phyloP scores from a whole-genome alignment of 2,329 filamentous ascomycete species.

The Xylaria sp. region DNA sequence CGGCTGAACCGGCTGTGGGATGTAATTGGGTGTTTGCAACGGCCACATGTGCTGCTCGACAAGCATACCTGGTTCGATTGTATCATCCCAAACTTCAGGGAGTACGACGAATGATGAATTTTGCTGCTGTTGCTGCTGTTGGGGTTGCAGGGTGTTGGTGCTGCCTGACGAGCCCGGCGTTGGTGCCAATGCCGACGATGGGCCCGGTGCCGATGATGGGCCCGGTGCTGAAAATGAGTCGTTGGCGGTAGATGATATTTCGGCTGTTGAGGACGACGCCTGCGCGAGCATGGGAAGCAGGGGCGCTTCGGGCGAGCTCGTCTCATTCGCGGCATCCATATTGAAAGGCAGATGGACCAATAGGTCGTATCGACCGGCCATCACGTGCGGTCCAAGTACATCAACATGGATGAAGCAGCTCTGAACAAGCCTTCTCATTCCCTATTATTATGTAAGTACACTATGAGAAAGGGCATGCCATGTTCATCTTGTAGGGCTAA shows the following conservation, averaged over 20 bases:
- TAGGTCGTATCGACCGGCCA: constrained; percentile 60
- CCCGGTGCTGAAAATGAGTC: constrained; percentile 2
- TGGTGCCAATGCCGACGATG: constrained; percentile 14
- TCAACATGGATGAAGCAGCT: constrained; percentile 62
- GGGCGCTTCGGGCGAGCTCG: not conserved
- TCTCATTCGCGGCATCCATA: constrained; percentile 41
- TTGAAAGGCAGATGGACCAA: constrained; percentile 46
- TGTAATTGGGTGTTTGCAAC: constrained; percentile 39
- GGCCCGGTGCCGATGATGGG: constrained; percentile 7
- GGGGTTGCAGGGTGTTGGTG: constrained; percentile 1
- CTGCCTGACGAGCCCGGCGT: constrained; percentile 3
- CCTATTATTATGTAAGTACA: constrained; percentile 44
- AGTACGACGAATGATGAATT: constrained; percentile 52
- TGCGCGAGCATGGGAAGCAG: not conserved
- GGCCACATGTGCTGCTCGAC: constrained; percentile 66
- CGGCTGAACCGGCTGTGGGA: constrained; percentile 16
- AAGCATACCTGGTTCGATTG: constrained; percentile 58
- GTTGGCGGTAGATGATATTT: too few relatives aligned
- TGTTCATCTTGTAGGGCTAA: not conserved
- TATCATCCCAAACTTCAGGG: constrained; percentile 62
- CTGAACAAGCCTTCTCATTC: constrained; percentile 63
- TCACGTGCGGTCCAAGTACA: constrained; percentile 58
- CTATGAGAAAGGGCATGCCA: not conserved
- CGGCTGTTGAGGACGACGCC: not conserved
- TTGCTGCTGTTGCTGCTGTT: constrained; percentile 13